Evolutionary conservation across 495 filamentous ascomycete species (phyloP).

Genomic region (Hypoxylon intermedium): DNA sequence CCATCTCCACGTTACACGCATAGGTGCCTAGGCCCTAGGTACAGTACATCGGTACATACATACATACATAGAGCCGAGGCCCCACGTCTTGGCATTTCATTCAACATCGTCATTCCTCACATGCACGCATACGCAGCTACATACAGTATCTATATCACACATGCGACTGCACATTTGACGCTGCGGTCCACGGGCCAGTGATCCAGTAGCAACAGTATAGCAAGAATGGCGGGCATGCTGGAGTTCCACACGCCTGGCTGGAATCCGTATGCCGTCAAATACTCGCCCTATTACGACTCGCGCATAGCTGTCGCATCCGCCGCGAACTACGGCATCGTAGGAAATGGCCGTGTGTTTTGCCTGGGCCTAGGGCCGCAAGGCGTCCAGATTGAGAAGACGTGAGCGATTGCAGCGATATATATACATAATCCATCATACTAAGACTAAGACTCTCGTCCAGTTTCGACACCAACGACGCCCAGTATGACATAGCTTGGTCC

Average conservation of each 20-base stretch:
- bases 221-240: constrained; percentile 71
- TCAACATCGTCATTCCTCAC: constrained; percentile 19
- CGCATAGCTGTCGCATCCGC: constrained; percentile 85
- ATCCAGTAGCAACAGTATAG: not conserved
- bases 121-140: constrained; percentile 1
- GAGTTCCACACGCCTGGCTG: constrained; percentile 91
- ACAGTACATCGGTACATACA: too few relatives aligned
- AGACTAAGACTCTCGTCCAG: constrained; percentile 47
- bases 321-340: constrained; percentile 94
- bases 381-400: constrained; percentile 81
- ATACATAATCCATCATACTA: not conserved
- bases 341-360: constrained; percentile 88
- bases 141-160: constrained; percentile 6
- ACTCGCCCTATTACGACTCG: constrained; percentile 96
- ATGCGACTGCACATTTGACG: constrained; percentile 15
- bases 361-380: constrained; percentile 81
- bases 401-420: constrained; percentile 22
- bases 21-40: too few relatives aligned
- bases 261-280: constrained; percentile 94
- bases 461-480: constrained; percentile 95
- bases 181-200: constrained; percentile 1
- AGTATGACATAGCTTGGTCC: constrained; percentile 93
- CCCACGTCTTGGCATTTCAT: constrained; percentile 17
- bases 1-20: not conserved
- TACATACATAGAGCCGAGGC: constrained; percentile 33